Evolutionary conservation across 1,139 yeast genomes (phyloP).

Genomic region (Saccharomyces hybrid): DNA sequence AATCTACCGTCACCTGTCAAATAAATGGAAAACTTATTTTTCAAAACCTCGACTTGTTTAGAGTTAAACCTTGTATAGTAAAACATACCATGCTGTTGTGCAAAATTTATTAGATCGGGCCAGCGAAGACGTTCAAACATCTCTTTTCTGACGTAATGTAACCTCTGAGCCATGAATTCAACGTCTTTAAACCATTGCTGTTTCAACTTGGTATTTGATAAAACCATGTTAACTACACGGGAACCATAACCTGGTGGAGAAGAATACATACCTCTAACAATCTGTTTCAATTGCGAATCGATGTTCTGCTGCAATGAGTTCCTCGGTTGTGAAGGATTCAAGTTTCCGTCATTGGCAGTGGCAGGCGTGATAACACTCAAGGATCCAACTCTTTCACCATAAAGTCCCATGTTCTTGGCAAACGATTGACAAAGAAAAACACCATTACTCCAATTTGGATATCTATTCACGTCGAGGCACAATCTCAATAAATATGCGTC

Average conservation of each 20-base stretch:
- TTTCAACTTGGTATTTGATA: constrained; percentile 54
- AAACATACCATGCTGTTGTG: constrained; percentile 87
- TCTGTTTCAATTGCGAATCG: constrained; percentile 63
- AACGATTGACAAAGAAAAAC: constrained; percentile 79
- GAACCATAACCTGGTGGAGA: constrained; percentile 95
- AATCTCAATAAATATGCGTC: constrained; percentile 44
- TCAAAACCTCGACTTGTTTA: constrained; percentile 62
- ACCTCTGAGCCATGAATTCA: constrained; percentile 66
- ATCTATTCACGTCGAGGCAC: constrained; percentile 29
- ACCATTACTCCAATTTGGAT: constrained; percentile 35
- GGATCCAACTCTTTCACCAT: constrained; percentile 95
- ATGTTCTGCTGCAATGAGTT: constrained; percentile 35
- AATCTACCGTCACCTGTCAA: constrained; percentile 86
- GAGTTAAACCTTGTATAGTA: constrained; percentile 76
- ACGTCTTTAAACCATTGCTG: constrained; percentile 75
- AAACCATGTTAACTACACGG: constrained; percentile 70
- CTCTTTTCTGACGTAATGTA: constrained; percentile 59
- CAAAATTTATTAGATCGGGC: constrained; percentile 64
- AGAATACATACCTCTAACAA: constrained; percentile 81
- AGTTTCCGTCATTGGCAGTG: not conserved
- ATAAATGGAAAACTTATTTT: constrained; percentile 69
- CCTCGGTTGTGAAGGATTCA: constrained; percentile 6
- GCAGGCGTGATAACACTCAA: constrained; percentile 45
- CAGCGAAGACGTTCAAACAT: constrained; percentile 56
- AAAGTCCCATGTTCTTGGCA: constrained; percentile 94